Evolutionary conservation across 768 basidiomycete species (phyloP).

Genomic region (Galerina sulciceps): DNA sequence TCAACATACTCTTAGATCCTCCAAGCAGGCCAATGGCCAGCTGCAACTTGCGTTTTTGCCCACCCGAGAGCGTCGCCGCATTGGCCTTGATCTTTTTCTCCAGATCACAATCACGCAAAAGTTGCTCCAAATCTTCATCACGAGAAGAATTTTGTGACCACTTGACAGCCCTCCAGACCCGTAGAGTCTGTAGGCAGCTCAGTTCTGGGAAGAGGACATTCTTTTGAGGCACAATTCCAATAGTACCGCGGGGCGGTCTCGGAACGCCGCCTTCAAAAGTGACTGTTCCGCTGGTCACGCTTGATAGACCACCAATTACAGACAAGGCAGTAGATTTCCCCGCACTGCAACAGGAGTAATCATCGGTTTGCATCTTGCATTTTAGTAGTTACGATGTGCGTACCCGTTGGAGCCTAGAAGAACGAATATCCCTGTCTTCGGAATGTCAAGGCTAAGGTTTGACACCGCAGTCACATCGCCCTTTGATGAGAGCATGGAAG

Average conservation of each 20-base stretch:
- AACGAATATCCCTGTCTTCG: constrained; percentile 77
- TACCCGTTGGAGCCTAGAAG: constrained; percentile 76
- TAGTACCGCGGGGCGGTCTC: constrained; percentile 61
- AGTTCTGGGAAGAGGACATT: constrained; percentile 83
- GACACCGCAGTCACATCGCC: constrained; percentile 61
- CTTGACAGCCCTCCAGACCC: constrained; percentile 77
- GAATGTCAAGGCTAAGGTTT: constrained; percentile 71
- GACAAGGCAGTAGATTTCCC: constrained; percentile 79
- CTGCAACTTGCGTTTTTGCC: constrained; percentile 84
- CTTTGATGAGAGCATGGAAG: constrained; percentile 52
- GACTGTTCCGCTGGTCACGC: constrained; percentile 61
- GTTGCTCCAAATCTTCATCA: constrained; percentile 64
- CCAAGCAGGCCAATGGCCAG: constrained; percentile 81
- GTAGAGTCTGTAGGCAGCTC: constrained; percentile 72
- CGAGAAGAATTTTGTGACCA: constrained; percentile 47
- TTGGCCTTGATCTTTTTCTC: constrained; percentile 70
- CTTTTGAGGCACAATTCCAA: constrained; percentile 84
- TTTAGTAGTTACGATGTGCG: constrained; percentile 13
- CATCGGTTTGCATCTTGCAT: background rate
- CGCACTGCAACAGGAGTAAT: constrained; percentile 47
- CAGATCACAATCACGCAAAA: constrained; percentile 75
- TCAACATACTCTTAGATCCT: constrained; percentile 62
- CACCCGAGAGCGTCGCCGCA: constrained; percentile 71
- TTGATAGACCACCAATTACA: constrained; percentile 65
- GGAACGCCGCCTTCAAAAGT: constrained; percentile 55